These are phyloP conservation scores for Geotrichum cucujoidarum DNA, from an alignment of 1,139 yeast species.

Conservation along the genomic window DNA sequence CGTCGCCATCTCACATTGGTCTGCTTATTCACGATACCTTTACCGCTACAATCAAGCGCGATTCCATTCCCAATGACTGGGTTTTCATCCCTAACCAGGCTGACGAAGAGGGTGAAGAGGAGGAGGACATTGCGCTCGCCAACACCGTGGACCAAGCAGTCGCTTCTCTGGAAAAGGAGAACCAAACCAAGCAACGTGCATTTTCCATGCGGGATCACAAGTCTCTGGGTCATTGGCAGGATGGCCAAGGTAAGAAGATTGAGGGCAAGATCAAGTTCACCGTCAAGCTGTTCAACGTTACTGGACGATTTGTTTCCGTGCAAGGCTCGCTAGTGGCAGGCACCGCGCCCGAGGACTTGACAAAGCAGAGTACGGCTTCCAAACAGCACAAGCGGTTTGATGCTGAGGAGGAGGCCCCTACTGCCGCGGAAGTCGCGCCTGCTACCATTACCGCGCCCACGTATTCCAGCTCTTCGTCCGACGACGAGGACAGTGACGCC, in stretches of 20 bases:
- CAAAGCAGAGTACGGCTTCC: slow-evolving; percentile 1
- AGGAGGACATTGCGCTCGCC: slow-evolving; percentile 19
- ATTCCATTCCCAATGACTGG: slow-evolving; percentile 80
- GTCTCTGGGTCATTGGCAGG: slow-evolving; percentile 84
- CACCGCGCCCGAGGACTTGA: slow-evolving; percentile 36
- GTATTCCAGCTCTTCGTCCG: background rate
- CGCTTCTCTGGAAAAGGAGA: slow-evolving; percentile 21
- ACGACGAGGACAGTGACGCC: slow-evolving; percentile 5
- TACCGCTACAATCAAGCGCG: slow-evolving; percentile 86
- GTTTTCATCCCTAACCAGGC: slow-evolving; percentile 71
- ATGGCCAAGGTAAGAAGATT: slow-evolving; percentile 61
- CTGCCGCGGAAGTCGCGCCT: background rate
- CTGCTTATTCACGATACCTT: slow-evolving; percentile 85
- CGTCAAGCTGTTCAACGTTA: slow-evolving; percentile 64
- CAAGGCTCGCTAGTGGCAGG: slow-evolving; percentile 49
- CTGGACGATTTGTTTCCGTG: slow-evolving; percentile 76
- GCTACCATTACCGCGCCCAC: background rate
- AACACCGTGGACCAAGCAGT: slow-evolving; percentile 23
- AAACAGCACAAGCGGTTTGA: slow-evolving; percentile 11
- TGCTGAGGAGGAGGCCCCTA: slow-evolving; percentile 1
- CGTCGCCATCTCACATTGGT: slow-evolving; percentile 93
- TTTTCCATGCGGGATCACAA: slow-evolving; percentile 31
- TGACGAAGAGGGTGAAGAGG: slow-evolving; percentile 44
- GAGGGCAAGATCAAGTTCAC: slow-evolving; percentile 79
- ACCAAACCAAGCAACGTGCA: slow-evolving; percentile 9